phyloP scores from a whole-genome alignment of 495 filamentous ascomycete genomes.

The Penicillium pancosmium region DNA sequence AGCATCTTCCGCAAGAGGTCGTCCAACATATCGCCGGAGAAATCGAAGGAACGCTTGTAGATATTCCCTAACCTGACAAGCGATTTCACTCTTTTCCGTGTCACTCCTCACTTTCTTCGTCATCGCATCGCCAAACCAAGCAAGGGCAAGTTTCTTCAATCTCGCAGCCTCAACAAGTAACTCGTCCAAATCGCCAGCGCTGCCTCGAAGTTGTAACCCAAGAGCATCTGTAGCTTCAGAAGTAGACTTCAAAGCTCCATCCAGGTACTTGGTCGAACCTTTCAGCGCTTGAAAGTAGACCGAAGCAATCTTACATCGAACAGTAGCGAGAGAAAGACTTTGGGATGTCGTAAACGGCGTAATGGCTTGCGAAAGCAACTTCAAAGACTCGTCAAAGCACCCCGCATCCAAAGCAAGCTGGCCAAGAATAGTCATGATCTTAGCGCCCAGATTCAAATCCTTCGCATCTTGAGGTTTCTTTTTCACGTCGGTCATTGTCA shows the following conservation, averaged over 20 bases:
- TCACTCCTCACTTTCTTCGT: conserved; percentile 27
- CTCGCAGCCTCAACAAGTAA: conserved; percentile 64
- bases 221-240: conserved; percentile 49
- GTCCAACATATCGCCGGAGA: conserved; percentile 50
- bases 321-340: conserved; percentile 39
- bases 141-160: conserved; percentile 62
- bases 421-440: conserved; percentile 40
- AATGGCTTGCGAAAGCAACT: conserved; percentile 40
- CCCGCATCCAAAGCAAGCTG: conserved; percentile 51
- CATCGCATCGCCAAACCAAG: conserved; percentile 49
- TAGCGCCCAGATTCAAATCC: conserved; percentile 33
- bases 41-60: conserved; percentile 45
- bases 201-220: conserved; percentile 64
- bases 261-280: conserved; percentile 25
- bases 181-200: conserved; percentile 67
- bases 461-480: conserved; percentile 29
- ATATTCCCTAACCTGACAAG: conserved; percentile 37
- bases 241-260: conserved; percentile 28
- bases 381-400: conserved; percentile 47
- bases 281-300: conserved; percentile 43
- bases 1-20: conserved; percentile 30
- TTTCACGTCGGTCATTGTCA: conserved; percentile 31
- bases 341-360: conserved; percentile 35
- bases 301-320: conserved; percentile 47
- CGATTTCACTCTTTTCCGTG: conserved; percentile 23